Conservation (phyloP, 495 filamentous ascomycete genomes). For the Podospora didyma region DNA sequence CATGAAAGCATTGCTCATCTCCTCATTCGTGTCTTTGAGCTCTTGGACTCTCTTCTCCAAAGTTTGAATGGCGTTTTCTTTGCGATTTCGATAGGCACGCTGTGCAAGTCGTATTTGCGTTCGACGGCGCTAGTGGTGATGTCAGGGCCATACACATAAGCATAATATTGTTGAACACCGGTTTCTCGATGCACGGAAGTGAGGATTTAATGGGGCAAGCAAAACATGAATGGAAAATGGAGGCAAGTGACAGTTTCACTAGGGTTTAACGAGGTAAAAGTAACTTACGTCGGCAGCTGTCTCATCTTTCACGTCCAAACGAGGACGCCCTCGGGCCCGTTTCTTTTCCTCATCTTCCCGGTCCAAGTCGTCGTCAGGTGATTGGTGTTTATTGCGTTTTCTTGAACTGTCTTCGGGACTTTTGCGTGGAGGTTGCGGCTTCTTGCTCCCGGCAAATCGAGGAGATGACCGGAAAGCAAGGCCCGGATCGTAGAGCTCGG, state of each 20-base stretch:
- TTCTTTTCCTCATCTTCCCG: slow-evolving; percentile 43
- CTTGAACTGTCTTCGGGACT: slow-evolving; percentile 21
- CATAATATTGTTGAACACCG: background rate
- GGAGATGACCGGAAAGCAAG: slow-evolving; percentile 10
- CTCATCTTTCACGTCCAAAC: slow-evolving; percentile 68
- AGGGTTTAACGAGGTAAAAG: background rate
- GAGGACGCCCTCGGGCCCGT: slow-evolving; percentile 59
- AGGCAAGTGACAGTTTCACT: no score
- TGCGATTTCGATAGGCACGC: slow-evolving; percentile 77
- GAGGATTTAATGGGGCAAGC: no score
- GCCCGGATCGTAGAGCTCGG: slow-evolving; percentile 43
- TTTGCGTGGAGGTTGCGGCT: slow-evolving; percentile 7
- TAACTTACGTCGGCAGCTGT: slow-evolving; percentile 49
- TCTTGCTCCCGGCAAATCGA: slow-evolving; percentile 12
- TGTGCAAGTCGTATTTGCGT: slow-evolving; percentile 88
- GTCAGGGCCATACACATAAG: slow-evolving; percentile 2
- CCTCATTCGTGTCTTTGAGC: slow-evolving; percentile 62
- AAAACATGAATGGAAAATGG: no score
- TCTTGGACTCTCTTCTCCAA: slow-evolving; percentile 63
- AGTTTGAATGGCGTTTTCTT: slow-evolving; percentile 74
- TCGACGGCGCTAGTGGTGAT: slow-evolving; percentile 60
- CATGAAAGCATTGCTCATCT: slow-evolving; percentile 70
- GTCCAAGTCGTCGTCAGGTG: slow-evolving; percentile 12
- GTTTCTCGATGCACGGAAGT: background rate
- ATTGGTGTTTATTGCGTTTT: slow-evolving; percentile 23